phyloP scores from a whole-genome alignment of 148 eudicot species.

The Cornus kousa region DNA sequence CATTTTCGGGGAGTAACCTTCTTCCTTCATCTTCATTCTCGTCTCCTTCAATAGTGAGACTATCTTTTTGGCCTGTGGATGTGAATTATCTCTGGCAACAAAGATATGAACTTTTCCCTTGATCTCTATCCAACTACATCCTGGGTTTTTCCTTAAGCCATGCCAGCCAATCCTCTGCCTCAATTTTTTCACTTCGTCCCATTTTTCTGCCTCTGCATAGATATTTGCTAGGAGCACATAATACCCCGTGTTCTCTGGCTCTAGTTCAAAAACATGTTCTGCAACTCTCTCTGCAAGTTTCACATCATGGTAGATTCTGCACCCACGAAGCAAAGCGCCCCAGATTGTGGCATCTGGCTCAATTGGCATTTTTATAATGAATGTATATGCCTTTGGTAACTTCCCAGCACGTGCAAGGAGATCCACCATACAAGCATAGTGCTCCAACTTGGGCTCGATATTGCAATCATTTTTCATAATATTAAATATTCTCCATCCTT shows the following conservation, averaged over 20 bases:
- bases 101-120: constrained; percentile 54
- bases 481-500: constrained; percentile 48
- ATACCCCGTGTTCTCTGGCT: constrained; percentile 40
- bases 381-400: constrained; percentile 48
- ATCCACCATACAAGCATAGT: constrained; percentile 66
- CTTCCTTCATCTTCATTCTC: constrained; percentile 32
- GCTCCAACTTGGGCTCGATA: constrained; percentile 57
- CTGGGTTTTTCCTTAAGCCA: constrained; percentile 29
- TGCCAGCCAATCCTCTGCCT: constrained; percentile 29
- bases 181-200: constrained; percentile 46
- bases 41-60: constrained; percentile 29
- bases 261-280: constrained; percentile 41
- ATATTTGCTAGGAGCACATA: constrained; percentile 42
- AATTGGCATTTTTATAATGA: constrained; percentile 47
- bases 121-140: constrained; percentile 56
- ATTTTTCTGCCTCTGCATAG: constrained; percentile 45
- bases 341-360: constrained; percentile 52
- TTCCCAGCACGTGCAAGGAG: constrained; percentile 60
- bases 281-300: constrained; percentile 64
- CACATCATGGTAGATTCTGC: constrained; percentile 58
- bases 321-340: constrained; percentile 63
- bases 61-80: constrained; percentile 44
- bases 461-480: constrained; percentile 45
- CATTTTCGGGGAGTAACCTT: constrained; percentile 19
- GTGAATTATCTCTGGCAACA: constrained; percentile 34